Percentiles rank a stretch among this genome's conserved stretches.
Conservation (phyloP, 495 filamentous ascomycete species). For the Jackrogersella minutella region DNA sequence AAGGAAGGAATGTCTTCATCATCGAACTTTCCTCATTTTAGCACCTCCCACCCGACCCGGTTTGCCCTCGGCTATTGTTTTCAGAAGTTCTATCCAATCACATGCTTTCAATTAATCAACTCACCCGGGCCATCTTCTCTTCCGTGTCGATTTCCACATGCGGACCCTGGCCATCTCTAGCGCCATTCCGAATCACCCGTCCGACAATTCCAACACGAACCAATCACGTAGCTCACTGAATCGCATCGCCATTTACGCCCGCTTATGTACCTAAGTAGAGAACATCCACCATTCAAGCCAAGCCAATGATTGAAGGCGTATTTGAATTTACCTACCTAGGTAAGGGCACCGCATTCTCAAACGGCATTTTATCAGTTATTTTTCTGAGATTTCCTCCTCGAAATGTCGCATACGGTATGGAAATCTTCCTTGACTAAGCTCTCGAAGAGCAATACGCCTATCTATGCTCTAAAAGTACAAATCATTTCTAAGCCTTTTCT, state of each 20-base stretch:
- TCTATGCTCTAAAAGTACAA: neutral
- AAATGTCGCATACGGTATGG: neutral
- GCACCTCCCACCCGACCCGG: constrained; percentile 42
- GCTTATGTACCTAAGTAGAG: no score
- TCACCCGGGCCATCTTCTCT: constrained; percentile 20
- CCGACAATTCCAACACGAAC: neutral
- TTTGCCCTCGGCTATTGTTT: constrained; percentile 47
- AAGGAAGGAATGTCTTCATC: constrained; percentile 40
- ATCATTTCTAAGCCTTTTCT: no score
- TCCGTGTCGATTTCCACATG: constrained; percentile 24
- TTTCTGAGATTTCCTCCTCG: neutral
- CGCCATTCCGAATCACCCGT: constrained; percentile 12
- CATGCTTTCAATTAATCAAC: constrained; percentile 45
- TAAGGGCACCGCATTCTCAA: no score
- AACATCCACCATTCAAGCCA: neutral
- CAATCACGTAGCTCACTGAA: constrained; percentile 17
- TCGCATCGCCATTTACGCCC: constrained; percentile 9
- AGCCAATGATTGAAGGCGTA: constrained; percentile 21
- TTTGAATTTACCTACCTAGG: constrained; percentile 2
- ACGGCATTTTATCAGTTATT: neutral
- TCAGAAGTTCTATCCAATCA: constrained; percentile 40
- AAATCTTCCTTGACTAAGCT: neutral
- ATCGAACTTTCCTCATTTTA: constrained; percentile 38
- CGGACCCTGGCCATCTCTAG: neutral
- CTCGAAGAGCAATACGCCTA: neutral